Base-by-base conservation (phyloP, 2,329 filamentous ascomycete genomes). In the Epichloe sp. region DNA sequence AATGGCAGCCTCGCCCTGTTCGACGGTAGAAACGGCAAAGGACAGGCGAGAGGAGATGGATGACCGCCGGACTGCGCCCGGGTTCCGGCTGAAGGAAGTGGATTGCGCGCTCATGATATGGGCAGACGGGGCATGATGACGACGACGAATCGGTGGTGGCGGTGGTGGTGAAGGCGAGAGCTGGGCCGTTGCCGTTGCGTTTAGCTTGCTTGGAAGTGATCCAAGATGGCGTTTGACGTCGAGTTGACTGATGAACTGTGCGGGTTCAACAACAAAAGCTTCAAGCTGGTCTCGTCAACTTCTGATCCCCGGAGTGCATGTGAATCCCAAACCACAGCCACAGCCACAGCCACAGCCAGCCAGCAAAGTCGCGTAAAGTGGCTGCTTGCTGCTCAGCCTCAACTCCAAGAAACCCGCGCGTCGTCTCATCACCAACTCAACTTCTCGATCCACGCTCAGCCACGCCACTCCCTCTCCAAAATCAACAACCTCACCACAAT, bases 21-120 rank as follows among this genome's bases (percentile, higher is more conserved):
- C 84, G 54, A 74, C 76, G 54, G 70, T 78, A 50, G 82, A 85
- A 52, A 86, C 74, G 37, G 80, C 79, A 54, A 83, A 84, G 44
- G 83, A 82, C 47, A 88, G 72, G 53, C 86, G 77, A 57, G 80
- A 82, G 64, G 70, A 73, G 64, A 84, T 72, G 54, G 82, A 83
- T 42, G 77, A 68, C 62, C 78, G 74, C 53, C 71, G 71, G 61
- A 57, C 54, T 36, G 52, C 75, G 73, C 57, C 58, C 51, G 66
- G 59, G 54, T 56, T 60, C 47, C 59, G 54, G 50, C 52, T 57
- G 65, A 76, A 76, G 54, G 80, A 79, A 54, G 76, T 68, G 63
- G 79, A 69, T 71, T 68, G 68, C 56, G 71, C 67, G 64, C 67
- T 76, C 75, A 78, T 77, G 59, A 63, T 66, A 60, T 56, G 49